These are phyloP conservation scores for Boletus subparvulus DNA, from an alignment of 768 basidiomycete species.

Conservation along the genomic window DNA sequence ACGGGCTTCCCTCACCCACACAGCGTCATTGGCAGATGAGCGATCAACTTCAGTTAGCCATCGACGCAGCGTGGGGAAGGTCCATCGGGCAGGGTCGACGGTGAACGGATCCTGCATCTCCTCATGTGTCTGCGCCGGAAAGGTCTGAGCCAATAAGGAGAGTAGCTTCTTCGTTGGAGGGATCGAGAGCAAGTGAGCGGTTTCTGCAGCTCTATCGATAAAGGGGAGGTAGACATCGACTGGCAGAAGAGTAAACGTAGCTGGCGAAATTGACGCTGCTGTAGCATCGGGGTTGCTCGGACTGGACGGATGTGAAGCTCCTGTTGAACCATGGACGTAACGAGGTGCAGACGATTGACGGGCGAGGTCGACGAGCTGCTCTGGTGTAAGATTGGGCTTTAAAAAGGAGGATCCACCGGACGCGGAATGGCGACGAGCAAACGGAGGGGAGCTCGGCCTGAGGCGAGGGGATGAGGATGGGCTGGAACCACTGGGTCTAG, in stretches of 20 bases:
- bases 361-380: slow-evolving; percentile 75
- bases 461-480: slow-evolving; percentile 44
- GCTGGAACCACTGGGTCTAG: slow-evolving; percentile 26
- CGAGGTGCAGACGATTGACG: slow-evolving; percentile 53
- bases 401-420: slow-evolving; percentile 36
- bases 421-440: slow-evolving; percentile 29
- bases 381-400: slow-evolving; percentile 61
- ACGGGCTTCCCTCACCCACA: slow-evolving; percentile 75
- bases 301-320: background rate
- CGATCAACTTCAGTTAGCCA: slow-evolving; percentile 70
- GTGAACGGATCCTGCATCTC: slow-evolving; percentile 37
- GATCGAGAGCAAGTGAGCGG: slow-evolving; percentile 60
- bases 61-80: slow-evolving; percentile 62
- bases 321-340: slow-evolving; percentile 11
- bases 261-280: slow-evolving; percentile 33
- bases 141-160: slow-evolving; percentile 70
- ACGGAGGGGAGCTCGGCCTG: slow-evolving; percentile 48
- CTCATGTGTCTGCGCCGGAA: slow-evolving; percentile 39
- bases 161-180: slow-evolving; percentile 71
- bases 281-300: background rate
- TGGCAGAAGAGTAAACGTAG: slow-evolving; percentile 73
- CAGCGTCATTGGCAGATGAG: slow-evolving; percentile 59
- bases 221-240: slow-evolving; percentile 83
- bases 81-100: slow-evolving; percentile 67
- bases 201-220: slow-evolving; percentile 78